phyloP scores from a whole-genome alignment of 768 basidiomycete species.

The Trametes coccinea region DNA sequence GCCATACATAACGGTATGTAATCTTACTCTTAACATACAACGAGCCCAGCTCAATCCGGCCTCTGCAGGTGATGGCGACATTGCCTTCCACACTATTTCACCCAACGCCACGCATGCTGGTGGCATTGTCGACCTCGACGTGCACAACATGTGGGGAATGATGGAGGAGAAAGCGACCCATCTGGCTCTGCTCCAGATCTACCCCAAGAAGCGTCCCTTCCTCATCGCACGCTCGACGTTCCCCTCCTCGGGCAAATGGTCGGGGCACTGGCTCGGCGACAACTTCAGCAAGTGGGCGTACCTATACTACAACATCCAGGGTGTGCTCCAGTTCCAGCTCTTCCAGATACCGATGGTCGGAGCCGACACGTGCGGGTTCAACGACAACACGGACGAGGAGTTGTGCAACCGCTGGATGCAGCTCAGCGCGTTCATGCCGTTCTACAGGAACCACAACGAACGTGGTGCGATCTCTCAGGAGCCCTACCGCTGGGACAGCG shows the following conservation, averaged over 20 bases:
- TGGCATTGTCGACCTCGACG: constrained; percentile 63
- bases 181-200: constrained; percentile 52
- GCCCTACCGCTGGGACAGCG: constrained; percentile 79
- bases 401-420: constrained; percentile 86
- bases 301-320: constrained; percentile 69
- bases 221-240: constrained; percentile 73
- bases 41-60: not conserved
- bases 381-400: constrained; percentile 74
- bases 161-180: constrained; percentile 71
- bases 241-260: constrained; percentile 67
- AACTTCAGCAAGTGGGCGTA: constrained; percentile 77
- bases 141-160: constrained; percentile 72
- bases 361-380: constrained; percentile 73
- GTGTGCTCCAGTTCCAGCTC: constrained; percentile 80
- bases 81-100: constrained; percentile 56
- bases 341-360: constrained; percentile 86
- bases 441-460: constrained; percentile 78
- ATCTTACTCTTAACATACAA: not conserved
- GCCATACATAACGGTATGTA: constrained; percentile 67
- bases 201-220: constrained; percentile 65
- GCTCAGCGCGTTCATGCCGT: constrained; percentile 76
- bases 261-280: constrained; percentile 79
- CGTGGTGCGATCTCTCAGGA: constrained; percentile 69
- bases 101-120: constrained; percentile 69
- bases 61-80: constrained; percentile 46